Base-by-base conservation (phyloP, 78 protist genomes). In the Dictyostelium citrinum region DNA sequence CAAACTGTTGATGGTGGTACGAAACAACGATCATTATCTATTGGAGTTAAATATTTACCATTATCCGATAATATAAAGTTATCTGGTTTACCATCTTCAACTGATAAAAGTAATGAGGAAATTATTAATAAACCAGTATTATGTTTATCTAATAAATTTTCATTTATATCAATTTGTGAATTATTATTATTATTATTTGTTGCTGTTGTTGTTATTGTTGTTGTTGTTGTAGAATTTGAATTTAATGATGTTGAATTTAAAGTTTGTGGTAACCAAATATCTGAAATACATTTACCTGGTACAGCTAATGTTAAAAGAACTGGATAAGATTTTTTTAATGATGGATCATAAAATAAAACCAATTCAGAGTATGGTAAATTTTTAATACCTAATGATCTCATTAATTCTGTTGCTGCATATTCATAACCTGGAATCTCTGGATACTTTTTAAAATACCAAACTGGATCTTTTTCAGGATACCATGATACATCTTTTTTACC, bases 391-490 rank as follows among this genome's bases (percentile, higher is more conserved):
- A 70, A 70, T 33, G 45, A 27, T 70, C 77, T 70, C 77, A 70
- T 70, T 27, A 70, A 11, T 16, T 70, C 77, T 1, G 77, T 16
- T 1, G 77, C 39, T 0, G 77, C 77, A 70, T 33, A 70, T 70
- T 70, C 77, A 70, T 70, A 70, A 33, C 77, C 77, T 31, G 77
- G 45, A 1, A 70, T 70, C 6, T 70, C 77, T 12, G 77, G 77
- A 70, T 70, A 70, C 43, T 70, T 70, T 70, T 70, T 70, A 70
- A 70, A 70, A 17, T 70, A 70, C 77, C 77, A 70, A 70, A 70
- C 20, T 2, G 77, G 77, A 16, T 70, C 77, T 70, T 27, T 27
- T 14, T 70, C 77, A 12, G 77, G 77, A 70, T 31, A 70, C 77
- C 77, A 70, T 5, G 77, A 70, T 16, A 70, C 77, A 31, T 70